A percentile compares a stretch with the other conserved stretches of the same genome.
phyloP scores from a whole-genome alignment of 495 filamentous ascomycete species.

The Aspergillus funiculosus region DNA sequence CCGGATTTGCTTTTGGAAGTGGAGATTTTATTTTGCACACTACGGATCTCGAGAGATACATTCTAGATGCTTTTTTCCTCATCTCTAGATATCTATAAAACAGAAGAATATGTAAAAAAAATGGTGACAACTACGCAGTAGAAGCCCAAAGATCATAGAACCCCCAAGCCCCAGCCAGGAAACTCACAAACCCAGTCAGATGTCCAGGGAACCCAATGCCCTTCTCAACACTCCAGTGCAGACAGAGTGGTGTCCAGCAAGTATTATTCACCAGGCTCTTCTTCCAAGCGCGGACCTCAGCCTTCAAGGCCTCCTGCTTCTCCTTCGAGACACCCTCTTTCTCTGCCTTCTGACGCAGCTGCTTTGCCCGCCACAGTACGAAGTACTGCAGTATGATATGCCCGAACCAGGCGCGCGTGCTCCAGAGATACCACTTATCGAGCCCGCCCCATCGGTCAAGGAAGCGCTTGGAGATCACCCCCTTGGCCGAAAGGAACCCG shows the following conservation, averaged over 20 bases:
- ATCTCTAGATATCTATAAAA: not conserved
- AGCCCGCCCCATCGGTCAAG: slow-evolving; percentile 55
- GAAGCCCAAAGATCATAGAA: slow-evolving; percentile 34
- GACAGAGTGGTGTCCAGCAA: slow-evolving; percentile 55
- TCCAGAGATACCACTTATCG: slow-evolving; percentile 62
- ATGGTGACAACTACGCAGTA: slow-evolving; percentile 18
- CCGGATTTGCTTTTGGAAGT: too few species aligned
- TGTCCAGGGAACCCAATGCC: slow-evolving; percentile 64
- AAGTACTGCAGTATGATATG: slow-evolving; percentile 74
- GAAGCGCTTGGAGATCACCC: slow-evolving; percentile 34
- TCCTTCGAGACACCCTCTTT: slow-evolving; percentile 27
- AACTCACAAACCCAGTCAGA: slow-evolving; percentile 60
- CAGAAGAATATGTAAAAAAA: slow-evolving; percentile 10
- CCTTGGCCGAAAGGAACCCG: slow-evolving; percentile 67
- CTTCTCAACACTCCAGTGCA: slow-evolving; percentile 78
- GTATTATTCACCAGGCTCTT: slow-evolving; percentile 45
- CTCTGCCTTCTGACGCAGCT: slow-evolving; percentile 29
- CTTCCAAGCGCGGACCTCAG: slow-evolving; percentile 43
- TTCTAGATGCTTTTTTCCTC: too few species aligned
- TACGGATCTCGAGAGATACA: too few species aligned
- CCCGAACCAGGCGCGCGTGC: slow-evolving; percentile 69
- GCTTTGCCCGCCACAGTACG: slow-evolving; percentile 50
- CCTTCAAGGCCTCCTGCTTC: slow-evolving; percentile 33
- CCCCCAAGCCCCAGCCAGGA: slow-evolving; percentile 49
- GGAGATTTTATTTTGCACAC: too few species aligned